Evolutionary conservation across 2,329 filamentous ascomycete species (phyloP), one percentile per base, ranked within the genome.

Genomic region (Fusarium subtropicale): DNA sequence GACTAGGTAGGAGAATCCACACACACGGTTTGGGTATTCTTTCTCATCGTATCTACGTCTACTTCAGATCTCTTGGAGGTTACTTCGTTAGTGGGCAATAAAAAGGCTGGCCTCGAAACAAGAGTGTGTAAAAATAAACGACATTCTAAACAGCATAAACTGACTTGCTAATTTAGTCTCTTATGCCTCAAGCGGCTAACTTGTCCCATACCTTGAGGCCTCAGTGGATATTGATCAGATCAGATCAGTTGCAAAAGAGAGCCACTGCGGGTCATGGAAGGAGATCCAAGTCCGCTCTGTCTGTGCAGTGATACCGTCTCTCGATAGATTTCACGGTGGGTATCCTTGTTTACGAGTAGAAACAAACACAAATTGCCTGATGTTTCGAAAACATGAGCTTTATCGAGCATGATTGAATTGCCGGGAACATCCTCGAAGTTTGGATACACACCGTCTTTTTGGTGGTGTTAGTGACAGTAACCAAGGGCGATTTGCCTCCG

Each of bases 371-470:
- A 24, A 48, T 48, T 46, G 42, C 9, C 54, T 54, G 54, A 65
- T 64, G 16, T 28, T 38, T 56, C 16, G 22, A 47, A 28, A 22
- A 24, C 39, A 7, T 24, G 8, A 15, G 20, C 10, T 10, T 52
- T 20, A 15, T 51, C 8, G n/a, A 30, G 15, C 9, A 12, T 36
- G 18, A 30, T 51, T 38, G 10, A 51, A 26, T 18, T 15, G 18
- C 33, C 13, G 30, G 48, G 28, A 52, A 28, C 9, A n/a, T 22
- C 20, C 28, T 28, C 24, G 26, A 52, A 7, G 34, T n/a, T 18
- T 38, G 24, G 9, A 33, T n/a, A 56, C 54, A 72, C 69, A 72
- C 69, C 71, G 71, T 73, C 56, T 66, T 66, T 60, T 60, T 28
- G 20, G 20, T 22, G 20, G 30, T 52, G 20, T n/a, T 47, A 50